Base-by-base conservation (phyloP, 1,284 basidiomycete species). In the Cutaneotrichosporon sp. region DNA sequence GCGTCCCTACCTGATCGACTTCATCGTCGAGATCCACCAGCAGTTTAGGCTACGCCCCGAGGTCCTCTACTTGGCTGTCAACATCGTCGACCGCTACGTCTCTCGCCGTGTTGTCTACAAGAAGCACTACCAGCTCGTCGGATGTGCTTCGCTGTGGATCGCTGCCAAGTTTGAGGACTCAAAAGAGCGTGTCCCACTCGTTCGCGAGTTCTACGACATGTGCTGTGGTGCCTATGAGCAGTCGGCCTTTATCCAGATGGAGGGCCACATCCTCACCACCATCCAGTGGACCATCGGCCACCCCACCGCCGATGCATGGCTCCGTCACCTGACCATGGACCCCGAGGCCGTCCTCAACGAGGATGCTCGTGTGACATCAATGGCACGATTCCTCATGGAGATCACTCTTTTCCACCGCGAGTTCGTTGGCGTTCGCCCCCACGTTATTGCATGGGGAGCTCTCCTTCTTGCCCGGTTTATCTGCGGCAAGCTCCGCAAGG, bases 121-220 rank as follows among this genome's bases (percentile, higher is more conserved):
- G 79, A 96, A 96, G 76, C 96, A 99, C 77, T 98, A 97, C 74
- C 96, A 99, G 72, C 87, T 99, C 47, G 94, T 98, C 49, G 96
- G 96, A 29, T 98, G 96, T 68, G 90, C 94, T 12, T 92, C 96
- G 19, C 81, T 99, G 5, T 94, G 94, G 91, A 97, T 98, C 64
- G 96, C 96, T 5, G 89, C 96, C 66, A 99, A 99, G 77, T 99
- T 96, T 67, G 96, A 99, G 77, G 96, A 99, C 70, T 87, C 93
- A 37, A 98, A 99, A 77, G 94, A 98, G 72, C 89, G 91, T 56
- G 92, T 98, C 2, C 96, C 96, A 10, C 88, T 90, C 2, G 88
- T 97, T 8, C 84, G 88, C 66, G 94, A 98, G 64, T 84, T 99
- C 52, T 86, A 85, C 51, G 87, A 91, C 68, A 92, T 97, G 76